These are phyloP conservation scores for Blakeslea trispora DNA, from an alignment of 371 early-diverging fungal genomes.

Conservation along the genomic window DNA sequence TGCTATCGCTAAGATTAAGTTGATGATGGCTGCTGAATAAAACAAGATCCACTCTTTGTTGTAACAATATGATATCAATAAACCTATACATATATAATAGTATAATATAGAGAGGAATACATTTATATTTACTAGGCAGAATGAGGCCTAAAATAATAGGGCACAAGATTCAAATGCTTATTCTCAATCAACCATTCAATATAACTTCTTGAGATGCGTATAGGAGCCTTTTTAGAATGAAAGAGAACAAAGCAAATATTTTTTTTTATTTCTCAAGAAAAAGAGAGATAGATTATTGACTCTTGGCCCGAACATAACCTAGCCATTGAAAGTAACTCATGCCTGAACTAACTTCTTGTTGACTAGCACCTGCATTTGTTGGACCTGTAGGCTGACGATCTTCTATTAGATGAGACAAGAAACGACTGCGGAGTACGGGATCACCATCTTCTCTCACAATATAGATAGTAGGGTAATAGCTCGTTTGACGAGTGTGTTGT, in stretches of 20 bases:
- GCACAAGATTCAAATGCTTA: too few relatives aligned
- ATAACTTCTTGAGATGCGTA: too few relatives aligned
- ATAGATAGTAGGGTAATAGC: constrained; percentile 43
- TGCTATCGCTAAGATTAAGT: constrained; percentile 96
- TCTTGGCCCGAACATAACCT: constrained; percentile 47
- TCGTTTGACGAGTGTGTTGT: constrained; percentile 23
- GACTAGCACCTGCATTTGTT: constrained; percentile 44
- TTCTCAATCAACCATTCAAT: too few relatives aligned
- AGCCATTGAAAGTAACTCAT: constrained; percentile 81
- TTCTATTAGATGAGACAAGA: constrained; percentile 70
- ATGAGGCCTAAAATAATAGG: too few relatives aligned
- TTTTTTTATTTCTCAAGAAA: constrained; percentile 5
- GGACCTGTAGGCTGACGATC: constrained; percentile 51
- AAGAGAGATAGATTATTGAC: constrained; percentile 26
- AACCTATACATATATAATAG: neutral
- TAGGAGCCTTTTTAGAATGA: too few relatives aligned
- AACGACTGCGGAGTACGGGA: constrained; percentile 56
- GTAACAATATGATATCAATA: neutral
- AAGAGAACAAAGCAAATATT: too few relatives aligned
- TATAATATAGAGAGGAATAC: too few relatives aligned
- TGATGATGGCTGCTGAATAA: constrained; percentile 86
- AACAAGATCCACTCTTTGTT: constrained; percentile 4
- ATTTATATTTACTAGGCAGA: too few relatives aligned
- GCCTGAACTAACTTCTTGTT: constrained; percentile 57
- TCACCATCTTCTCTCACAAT: constrained; percentile 81